Evolutionary conservation across 352 stramenopile species (phyloP).

Genomic region (Pythium phragmiticola): DNA sequence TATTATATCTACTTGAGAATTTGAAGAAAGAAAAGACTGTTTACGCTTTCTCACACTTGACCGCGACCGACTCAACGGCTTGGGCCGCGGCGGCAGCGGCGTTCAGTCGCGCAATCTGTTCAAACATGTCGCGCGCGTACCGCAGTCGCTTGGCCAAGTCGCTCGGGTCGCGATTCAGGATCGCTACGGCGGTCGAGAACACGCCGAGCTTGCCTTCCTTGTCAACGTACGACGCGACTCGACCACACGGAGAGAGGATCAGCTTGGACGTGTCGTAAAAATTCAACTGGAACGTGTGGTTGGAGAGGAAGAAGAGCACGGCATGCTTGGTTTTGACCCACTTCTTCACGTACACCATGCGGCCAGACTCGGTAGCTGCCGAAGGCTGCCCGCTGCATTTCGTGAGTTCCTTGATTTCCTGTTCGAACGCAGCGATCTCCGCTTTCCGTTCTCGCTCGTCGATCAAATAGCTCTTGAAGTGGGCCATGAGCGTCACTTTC

Average conservation of each 20-base stretch:
- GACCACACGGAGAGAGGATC: constrained; percentile 89
- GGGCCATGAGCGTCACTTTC: constrained; percentile 97
- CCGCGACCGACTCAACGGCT: not conserved
- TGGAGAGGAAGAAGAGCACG: constrained; percentile 97
- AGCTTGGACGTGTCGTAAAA: constrained; percentile 98
- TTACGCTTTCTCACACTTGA: constrained; percentile 15
- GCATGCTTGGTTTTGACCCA: constrained; percentile 98
- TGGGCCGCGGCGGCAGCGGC: constrained; percentile 6
- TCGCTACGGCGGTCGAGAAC: constrained; percentile 47
- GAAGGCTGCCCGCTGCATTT: constrained; percentile 11
- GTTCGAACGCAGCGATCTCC: constrained; percentile 31
- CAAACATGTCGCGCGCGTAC: constrained; percentile 97
- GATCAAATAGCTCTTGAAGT: constrained; percentile 98
- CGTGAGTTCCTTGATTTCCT: constrained; percentile 13
- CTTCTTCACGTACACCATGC: constrained; percentile 96
- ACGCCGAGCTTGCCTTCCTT: constrained; percentile 68
- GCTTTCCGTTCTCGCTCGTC: constrained; percentile 53
- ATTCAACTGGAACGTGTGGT: constrained; percentile 94
- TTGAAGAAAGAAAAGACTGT: not conserved
- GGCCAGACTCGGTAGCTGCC: constrained; percentile 7
- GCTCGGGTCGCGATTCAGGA: constrained; percentile 56
- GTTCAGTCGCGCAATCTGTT: constrained; percentile 82
- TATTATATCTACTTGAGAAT: constrained; percentile 6
- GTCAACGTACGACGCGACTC: constrained; percentile 88
- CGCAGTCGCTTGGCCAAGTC: constrained; percentile 77